Base-by-base conservation (phyloP, 176 grass and related monocot species). In the Bromus sterilis region DNA sequence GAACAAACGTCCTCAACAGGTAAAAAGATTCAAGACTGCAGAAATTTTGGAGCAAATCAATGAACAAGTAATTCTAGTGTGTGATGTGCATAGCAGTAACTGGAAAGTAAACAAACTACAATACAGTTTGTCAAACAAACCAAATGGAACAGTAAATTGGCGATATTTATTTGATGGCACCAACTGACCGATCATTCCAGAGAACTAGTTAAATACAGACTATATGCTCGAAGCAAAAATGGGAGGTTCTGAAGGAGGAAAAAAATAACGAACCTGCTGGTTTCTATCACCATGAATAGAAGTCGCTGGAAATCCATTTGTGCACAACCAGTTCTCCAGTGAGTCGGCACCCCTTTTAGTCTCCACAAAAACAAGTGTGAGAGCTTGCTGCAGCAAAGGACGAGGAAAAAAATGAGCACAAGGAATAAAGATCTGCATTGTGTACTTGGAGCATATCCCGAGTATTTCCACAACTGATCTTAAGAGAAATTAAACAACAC, bases 221-320 rank as follows among this genome's bases (percentile, higher is more conserved):
- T 71, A 77, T 78, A 77, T 71, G 26, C 2, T 10, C 11, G 21
- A 26, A 53, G 44, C 33, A 81, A 67, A 75, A 25, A n/a, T 12
- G 11, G 28, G n/a, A 20, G 36, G 4, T 70, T 51, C 18, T 28
- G 13, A 80, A 12, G 7, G 37, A 77, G 34, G 75, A 84, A 76
- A 84, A 41, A n/a, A n/a, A n/a, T 4, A 60, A 85, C 74, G 66
- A 78, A 94, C 95, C 92, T 98, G 95, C 61, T 98, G 95, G 63
- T 91, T 94, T 85, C 95, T 86, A 89, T 98, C 95, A 39, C 95
- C 95, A 64, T 98, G 95, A 91, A 98, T 98, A 82, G 95, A 94
- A 77, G 95, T 93, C 56, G 95, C 95, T 76, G 95, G 95, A 88
- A 98, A 98, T 32, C 88, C 92, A 49, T 94, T 98, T 82, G 85